Percentiles rank a stretch among this genome's conserved stretches.
These are phyloP conservation scores for Aspergillus sojae DNA, from an alignment of 2,329 filamentous ascomycete species.

Conservation along the genomic window DNA sequence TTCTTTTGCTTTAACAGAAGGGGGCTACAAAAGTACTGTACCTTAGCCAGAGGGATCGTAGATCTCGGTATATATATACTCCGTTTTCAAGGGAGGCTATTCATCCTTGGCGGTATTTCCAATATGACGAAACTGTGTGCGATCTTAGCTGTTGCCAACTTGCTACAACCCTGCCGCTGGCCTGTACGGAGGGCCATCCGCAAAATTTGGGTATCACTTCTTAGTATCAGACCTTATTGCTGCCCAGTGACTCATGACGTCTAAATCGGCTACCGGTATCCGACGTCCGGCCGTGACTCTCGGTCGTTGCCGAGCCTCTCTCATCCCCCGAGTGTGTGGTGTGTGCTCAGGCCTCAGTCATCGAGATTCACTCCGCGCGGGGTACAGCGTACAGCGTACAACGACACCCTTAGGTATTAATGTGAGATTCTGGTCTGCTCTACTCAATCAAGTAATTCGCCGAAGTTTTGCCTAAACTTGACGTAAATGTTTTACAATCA, in stretches of 20 bases:
- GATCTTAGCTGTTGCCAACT: neutral
- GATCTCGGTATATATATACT: neutral
- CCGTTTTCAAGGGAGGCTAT: neutral
- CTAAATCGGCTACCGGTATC: neutral
- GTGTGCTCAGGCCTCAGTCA: no score
- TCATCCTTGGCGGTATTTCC: neutral
- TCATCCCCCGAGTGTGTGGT: no score
- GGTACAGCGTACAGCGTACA: no score
- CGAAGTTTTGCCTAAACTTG: no score
- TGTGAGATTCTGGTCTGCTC: no score
- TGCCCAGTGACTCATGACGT: neutral
- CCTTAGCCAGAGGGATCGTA: neutral
- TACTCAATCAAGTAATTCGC: no score
- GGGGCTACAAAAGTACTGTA: neutral
- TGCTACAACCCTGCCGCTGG: neutral
- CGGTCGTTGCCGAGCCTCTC: neutral
- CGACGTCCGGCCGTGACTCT: neutral
- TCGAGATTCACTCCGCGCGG: no score
- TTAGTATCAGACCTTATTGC: neutral
- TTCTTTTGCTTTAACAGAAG: neutral
- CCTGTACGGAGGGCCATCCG: neutral
- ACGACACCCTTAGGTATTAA: no score
- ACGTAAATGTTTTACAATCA: no score
- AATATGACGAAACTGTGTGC: neutral
- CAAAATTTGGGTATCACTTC: neutral